Conservation (phyloP, 306 rosid genomes). For the Trifolium subterraneum region DNA sequence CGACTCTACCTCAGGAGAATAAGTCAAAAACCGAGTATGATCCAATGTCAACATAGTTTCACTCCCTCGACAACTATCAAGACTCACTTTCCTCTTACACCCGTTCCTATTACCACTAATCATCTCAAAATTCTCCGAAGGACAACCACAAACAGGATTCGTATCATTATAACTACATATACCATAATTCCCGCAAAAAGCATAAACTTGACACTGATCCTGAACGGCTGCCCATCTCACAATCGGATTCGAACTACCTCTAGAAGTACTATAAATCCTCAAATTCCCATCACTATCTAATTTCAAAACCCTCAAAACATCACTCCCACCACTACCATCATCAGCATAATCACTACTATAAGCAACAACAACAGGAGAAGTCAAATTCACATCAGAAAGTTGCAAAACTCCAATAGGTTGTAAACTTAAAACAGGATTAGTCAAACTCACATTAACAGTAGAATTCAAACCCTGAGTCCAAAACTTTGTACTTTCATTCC, state of each 20-base stretch:
- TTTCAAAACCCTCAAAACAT: conserved; percentile 21
- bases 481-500: neutral
- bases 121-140: conserved; percentile 14
- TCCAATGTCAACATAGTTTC: conserved; percentile 30
- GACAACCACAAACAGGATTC: neutral
- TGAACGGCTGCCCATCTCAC: conserved; percentile 25
- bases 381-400: conserved; percentile 7
- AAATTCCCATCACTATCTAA: conserved; percentile 25
- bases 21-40: conserved; percentile 22
- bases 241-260: conserved; percentile 10
- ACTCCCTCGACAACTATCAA: conserved; percentile 14
- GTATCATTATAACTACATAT: conserved; percentile 27
- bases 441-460: neutral
- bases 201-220: conserved; percentile 25
- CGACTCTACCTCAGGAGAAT: neutral
- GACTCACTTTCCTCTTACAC: conserved; percentile 15
- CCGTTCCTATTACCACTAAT: neutral
- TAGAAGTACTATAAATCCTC: conserved; percentile 17
- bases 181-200: conserved; percentile 21
- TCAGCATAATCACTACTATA: conserved; percentile 30
- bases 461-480: neutral
- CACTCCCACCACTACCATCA: conserved; percentile 2
- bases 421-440: neutral
- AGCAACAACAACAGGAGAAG: neutral
- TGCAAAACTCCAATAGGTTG: neutral